phyloP scores from a whole-genome alignment of 2,329 filamentous ascomycete genomes.

The Epichloe coenophiala region DNA sequence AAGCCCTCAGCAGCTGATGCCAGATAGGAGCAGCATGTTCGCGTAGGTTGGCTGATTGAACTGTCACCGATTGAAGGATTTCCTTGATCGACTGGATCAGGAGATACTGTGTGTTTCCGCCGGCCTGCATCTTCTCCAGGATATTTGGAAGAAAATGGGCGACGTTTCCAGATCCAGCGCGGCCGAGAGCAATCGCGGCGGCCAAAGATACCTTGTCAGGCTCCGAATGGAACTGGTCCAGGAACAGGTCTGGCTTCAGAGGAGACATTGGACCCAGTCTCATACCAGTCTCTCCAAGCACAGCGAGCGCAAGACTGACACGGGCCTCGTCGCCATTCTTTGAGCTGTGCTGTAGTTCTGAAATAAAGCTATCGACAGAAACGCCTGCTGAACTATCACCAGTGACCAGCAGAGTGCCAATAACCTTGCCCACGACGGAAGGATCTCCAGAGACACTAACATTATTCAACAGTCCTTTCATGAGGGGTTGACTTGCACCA shows the following conservation, averaged over 20 bases:
- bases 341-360: conserved; percentile 53
- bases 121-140: conserved; percentile 54
- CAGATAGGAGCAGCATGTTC: conserved; percentile 68
- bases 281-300: conserved; percentile 80
- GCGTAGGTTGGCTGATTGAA: conserved; percentile 62
- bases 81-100: conserved; percentile 91
- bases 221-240: conserved; percentile 63
- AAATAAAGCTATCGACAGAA: conserved; percentile 66
- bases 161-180: conserved; percentile 80
- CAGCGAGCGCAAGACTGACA: conserved; percentile 77
- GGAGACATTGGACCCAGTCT: conserved; percentile 63
- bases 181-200: conserved; percentile 78
- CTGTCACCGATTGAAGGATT: conserved; percentile 69
- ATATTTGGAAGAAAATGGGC: conserved; percentile 71
- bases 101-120: conserved; percentile 65
- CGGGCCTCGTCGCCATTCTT: conserved; percentile 52
- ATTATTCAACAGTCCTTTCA: conserved; percentile 63
- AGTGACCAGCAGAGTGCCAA: conserved; percentile 79
- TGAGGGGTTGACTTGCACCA: conserved; percentile 58
- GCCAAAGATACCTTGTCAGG: conserved; percentile 82
- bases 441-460: conserved; percentile 79
- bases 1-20: conserved; percentile 69
- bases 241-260: conserved; percentile 64
- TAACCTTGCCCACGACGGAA: conserved; percentile 83
- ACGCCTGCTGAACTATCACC: conserved; percentile 66